These are phyloP conservation scores for Lyophyllum semitale DNA, from an alignment of 768 basidiomycete species.

Conservation along the genomic window DNA sequence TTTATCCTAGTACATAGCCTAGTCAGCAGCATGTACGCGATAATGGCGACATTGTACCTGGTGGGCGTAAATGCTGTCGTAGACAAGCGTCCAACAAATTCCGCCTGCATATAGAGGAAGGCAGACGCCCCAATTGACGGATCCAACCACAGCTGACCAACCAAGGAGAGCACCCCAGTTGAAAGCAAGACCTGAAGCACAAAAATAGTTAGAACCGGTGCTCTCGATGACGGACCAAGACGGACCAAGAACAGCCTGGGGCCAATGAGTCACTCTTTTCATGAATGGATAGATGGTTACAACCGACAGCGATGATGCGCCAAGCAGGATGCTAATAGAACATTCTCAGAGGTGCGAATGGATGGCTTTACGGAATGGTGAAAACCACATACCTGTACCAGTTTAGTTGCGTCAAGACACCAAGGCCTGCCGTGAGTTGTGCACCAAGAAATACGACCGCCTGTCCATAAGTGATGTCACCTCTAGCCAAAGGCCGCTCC, in stretches of 20 bases:
- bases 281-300: constrained; percentile 93
- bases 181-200: constrained; percentile 77
- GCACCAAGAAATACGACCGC: constrained; percentile 80
- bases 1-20: constrained; percentile 77
- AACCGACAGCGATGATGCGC: constrained; percentile 86
- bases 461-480: constrained; percentile 74
- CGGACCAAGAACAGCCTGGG: constrained; percentile 91
- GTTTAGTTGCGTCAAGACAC: constrained; percentile 87
- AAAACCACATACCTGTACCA: constrained; percentile 81
- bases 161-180: constrained; percentile 98
- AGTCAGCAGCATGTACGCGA: constrained; percentile 1
- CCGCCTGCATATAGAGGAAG: constrained; percentile 90
- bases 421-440: constrained; percentile 83
- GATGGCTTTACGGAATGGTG: background rate
- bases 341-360: background rate
- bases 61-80: constrained; percentile 98
- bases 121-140: constrained; percentile 79
- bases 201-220: background rate
- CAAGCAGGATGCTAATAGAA: constrained; percentile 74
- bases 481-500: constrained; percentile 82
- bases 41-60: constrained; percentile 53
- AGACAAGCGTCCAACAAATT: constrained; percentile 92
- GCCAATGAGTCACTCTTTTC: constrained; percentile 97
- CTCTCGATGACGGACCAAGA: background rate
- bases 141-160: constrained; percentile 90